Base-by-base conservation (phyloP, 1,284 basidiomycete species). In the Golubevia sp. region DNA sequence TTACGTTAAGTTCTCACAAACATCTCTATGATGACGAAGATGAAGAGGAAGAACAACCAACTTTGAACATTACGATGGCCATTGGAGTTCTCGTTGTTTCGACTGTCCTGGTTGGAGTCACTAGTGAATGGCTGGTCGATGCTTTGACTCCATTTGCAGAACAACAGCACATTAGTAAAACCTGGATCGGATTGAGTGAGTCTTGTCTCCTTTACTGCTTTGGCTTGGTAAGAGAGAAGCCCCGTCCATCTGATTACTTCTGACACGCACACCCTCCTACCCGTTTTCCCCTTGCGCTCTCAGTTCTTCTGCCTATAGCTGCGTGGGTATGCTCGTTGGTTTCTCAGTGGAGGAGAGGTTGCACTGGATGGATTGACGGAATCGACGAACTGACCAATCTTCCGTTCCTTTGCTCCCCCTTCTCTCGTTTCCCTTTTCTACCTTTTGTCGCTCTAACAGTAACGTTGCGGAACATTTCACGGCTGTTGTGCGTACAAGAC, bases 51-150 rank as follows among this genome's bases (percentile, higher is more conserved):
- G 76, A 78, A 53, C 62, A 70, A 59, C 71, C 73, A 2, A 61
- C 66, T 24, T 70, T 78, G 66, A 70, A 74, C 63, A 64, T 76
- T 65, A 27, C 56, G 11, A 57, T 65, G 24, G 68, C 75, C 55
- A 57, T 68, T 49, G 61, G 65, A 30, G 57, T 71, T 3, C 65
- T 78, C 23, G 65, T 73, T 38, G 30, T 71, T 20, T 72, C 70
- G 23, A 78, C 76, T 3, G 58, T 62, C 1, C 64, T 78, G 13
- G 65, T 76, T 23, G 76, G 74, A n/a, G 74, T 78, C 30, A 78
- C 76, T 3, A 74, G 74, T 24, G 70, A 78, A 49, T 78, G 76
- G 76, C 67, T 78, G 7, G 76, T 78, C 3, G 59, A 60, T n/a
- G 63, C 73, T 4, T 70, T 78, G 62, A 62, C 73, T 52, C 72